Evolutionary conservation across 2,329 filamentous ascomycete genomes (phyloP), one percentile per base, ranked within the genome.

Genomic region (Aspergillus pseudoglaucus): DNA sequence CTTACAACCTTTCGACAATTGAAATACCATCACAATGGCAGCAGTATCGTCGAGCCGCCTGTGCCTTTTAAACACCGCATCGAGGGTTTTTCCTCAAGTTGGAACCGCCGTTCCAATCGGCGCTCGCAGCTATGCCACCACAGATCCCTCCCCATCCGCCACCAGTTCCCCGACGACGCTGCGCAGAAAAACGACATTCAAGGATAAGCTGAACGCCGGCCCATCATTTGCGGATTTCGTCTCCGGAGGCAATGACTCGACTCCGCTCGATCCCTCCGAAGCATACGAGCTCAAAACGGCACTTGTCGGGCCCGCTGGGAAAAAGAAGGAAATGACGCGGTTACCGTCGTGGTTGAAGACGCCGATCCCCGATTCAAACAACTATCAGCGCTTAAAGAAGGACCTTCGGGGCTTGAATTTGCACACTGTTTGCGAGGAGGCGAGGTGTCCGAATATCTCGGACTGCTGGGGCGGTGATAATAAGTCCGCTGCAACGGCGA

Each of bases 351-450:
- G 93, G 93, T 81, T 98, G 54, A 96, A 97, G 78, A 98, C 91
- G 18, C 88, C 90, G 1, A 93, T 98, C 48, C 93, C 93, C 0
- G 82, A 83, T 10, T 85, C 85, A 53, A 86, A 80, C 48, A 94
- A 94, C 72, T 96, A 85, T 76, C 94, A 94, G 74, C 88, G 88
- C 63, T 95, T 98, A 70, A 96, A 95, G 76, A 84, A 86, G 54
- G 93, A 98, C 68, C 74, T 98, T 56, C 82, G 93, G 32, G 93
- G 93, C 0, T 73, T 98, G 51, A 87, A 87, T 49, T 76, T 98
- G 48, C 90, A 96, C 69, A 98, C 93, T 4, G 93, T 98, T 14
- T 98, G 93, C 70, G 93, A 98, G 73, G 93, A 98, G 74, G 93
- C 93, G 1, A 83, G 90, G 56, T 98, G 93, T 70, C 93, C 93